Conservation (phyloP, 1,284 basidiomycete genomes). For the Sporisorium sorghi region DNA sequence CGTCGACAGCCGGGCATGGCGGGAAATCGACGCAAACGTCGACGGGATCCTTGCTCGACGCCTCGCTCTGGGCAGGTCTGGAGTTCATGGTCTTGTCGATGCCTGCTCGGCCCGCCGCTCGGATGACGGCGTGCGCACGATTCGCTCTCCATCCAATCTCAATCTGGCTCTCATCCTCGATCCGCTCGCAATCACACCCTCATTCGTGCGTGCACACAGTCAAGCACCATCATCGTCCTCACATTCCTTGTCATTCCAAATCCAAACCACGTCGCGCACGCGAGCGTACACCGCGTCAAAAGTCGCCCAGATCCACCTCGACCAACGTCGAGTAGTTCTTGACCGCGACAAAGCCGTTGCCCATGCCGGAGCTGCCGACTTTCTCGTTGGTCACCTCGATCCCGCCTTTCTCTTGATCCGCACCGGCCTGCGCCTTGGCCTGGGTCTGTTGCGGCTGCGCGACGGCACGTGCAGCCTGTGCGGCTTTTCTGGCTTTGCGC, state of each 20-base stretch:
- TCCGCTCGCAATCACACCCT: no score
- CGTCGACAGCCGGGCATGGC: no score
- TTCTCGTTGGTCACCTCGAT: slow-evolving; percentile 32
- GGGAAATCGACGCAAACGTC: no score
- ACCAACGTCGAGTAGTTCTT: slow-evolving; percentile 69
- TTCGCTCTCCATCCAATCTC: no score
- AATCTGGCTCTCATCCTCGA: no score
- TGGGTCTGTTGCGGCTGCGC: not conserved
- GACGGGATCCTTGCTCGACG: no score
- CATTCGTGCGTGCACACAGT: not conserved
- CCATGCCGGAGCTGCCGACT: slow-evolving; percentile 50
- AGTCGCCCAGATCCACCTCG: slow-evolving; percentile 71
- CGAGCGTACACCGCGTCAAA: slow-evolving; percentile 47
- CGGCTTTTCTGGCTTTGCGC: slow-evolving; percentile 73
- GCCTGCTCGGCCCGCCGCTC: no score
- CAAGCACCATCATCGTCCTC: not conserved
- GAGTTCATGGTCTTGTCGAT: no score
- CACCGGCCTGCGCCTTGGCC: not conserved
- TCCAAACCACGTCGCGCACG: no score
- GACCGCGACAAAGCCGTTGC: slow-evolving; percentile 69
- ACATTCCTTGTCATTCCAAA: no score
- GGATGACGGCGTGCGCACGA: no score
- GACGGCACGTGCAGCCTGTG: slow-evolving; percentile 1
- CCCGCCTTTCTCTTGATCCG: not conserved
- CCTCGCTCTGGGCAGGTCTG: no score